Evolutionary conservation across 164 flowering plant species (phyloP).

Genomic region (Tetrastigma voinierianum): DNA sequence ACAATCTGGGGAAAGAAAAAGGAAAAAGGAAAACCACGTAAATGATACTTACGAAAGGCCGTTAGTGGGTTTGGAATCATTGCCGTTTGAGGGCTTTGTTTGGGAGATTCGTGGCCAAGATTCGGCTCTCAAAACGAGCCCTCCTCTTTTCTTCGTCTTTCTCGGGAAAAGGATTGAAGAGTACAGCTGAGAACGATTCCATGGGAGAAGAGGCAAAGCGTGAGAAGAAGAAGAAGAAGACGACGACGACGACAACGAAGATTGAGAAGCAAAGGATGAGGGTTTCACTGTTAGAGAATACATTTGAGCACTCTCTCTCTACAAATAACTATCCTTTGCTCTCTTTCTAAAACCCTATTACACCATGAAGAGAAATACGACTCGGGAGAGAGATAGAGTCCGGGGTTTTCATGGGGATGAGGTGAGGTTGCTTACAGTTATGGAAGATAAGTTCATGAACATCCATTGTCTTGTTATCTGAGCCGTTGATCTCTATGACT

Average conservation of each 20-base stretch:
- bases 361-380: background rate
- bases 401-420: too few relatives aligned
- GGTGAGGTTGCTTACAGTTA: too few relatives aligned
- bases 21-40: background rate
- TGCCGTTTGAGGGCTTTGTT: conserved; percentile 25
- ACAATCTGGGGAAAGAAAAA: background rate
- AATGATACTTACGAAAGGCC: conserved; percentile 50
- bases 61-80: conserved; percentile 55
- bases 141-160: conserved; percentile 17
- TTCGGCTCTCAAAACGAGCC: conserved; percentile 25
- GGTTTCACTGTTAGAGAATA: conserved; percentile 26
- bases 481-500: too few relatives aligned
- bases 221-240: too few relatives aligned
- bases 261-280: conserved; percentile 10
- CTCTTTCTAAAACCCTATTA: background rate
- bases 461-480: too few relatives aligned
- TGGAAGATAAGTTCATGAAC: too few relatives aligned
- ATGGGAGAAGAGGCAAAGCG: background rate
- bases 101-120: conserved; percentile 45
- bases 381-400: too few relatives aligned
- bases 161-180: conserved; percentile 28
- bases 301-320: conserved; percentile 16
- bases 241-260: too few relatives aligned
- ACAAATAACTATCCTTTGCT: background rate
- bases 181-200: conserved; percentile 13